Conservation (phyloP, 192 early-diverging fungal species). For the Diversispora epigaea region DNA sequence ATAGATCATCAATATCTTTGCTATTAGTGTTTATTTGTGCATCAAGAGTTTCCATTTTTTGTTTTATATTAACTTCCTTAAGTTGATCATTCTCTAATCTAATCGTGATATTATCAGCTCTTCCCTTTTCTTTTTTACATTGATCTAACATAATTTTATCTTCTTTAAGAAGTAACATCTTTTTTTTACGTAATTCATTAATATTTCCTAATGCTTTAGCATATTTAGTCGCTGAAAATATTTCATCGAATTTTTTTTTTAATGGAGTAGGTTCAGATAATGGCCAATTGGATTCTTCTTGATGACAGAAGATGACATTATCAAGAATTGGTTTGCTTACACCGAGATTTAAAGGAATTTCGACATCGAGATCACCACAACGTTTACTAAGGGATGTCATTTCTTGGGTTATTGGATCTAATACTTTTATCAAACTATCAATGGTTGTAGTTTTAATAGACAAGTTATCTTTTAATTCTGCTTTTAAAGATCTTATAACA, state of each 20-base stretch:
- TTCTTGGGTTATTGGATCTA: slow-evolving; percentile 56
- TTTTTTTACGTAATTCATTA: slow-evolving; percentile 60
- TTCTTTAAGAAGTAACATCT: slow-evolving; percentile 60
- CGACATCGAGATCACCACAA: slow-evolving; percentile 84
- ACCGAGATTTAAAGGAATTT: slow-evolving; percentile 83
- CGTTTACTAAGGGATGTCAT: slow-evolving; percentile 72
- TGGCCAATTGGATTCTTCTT: slow-evolving; percentile 98
- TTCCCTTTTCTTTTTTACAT: slow-evolving; percentile 66
- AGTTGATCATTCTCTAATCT: neutral
- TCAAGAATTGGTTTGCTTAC: slow-evolving; percentile 91
- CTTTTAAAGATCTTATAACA: slow-evolving; percentile 72
- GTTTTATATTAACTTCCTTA: neutral
- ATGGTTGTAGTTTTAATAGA: slow-evolving; percentile 67
- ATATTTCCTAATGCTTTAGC: slow-evolving; percentile 89
- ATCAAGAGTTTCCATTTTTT: slow-evolving; percentile 26
- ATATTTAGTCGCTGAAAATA: slow-evolving; percentile 90
- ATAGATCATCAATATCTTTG: slow-evolving; percentile 31
- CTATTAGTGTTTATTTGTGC: slow-evolving; percentile 2
- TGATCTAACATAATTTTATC: slow-evolving; percentile 63
- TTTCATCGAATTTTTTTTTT: slow-evolving; percentile 99
- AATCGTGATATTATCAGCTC: slow-evolving; percentile 61
- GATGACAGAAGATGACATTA: slow-evolving; percentile 98
- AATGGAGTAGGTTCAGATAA: slow-evolving; percentile 79
- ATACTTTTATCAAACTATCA: slow-evolving; percentile 67
- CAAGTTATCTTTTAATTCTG: slow-evolving; percentile 64